Evolutionary conservation across 225 moss, liverwort and hornwort genomes (phyloP).

Genomic region (Physcomitrium patens): DNA sequence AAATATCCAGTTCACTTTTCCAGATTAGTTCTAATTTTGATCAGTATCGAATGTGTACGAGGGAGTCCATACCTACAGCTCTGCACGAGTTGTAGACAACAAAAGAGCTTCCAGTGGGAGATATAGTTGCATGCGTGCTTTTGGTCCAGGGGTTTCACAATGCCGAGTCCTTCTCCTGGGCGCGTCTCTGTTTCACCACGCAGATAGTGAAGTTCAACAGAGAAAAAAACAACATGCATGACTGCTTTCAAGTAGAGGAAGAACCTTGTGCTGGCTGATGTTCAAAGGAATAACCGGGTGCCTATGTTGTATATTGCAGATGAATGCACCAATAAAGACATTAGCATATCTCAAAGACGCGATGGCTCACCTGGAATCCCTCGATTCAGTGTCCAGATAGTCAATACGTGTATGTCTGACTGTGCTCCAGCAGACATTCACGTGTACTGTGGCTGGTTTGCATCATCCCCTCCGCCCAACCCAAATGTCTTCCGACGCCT

Average conservation of each 20-base stretch:
- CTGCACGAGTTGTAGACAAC: no score
- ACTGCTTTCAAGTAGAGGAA: slow-evolving; percentile 1
- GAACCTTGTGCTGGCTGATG: slow-evolving; percentile 12
- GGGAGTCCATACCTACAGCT: slow-evolving; percentile 3
- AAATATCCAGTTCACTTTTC: no score
- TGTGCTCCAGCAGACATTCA: slow-evolving; percentile 45
- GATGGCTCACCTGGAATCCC: slow-evolving; percentile 57
- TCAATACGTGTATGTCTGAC: slow-evolving; percentile 26
- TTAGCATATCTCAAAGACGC: slow-evolving; percentile 67
- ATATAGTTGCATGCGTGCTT: no score
- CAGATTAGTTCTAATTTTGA: no score
- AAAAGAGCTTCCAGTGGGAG: no score
- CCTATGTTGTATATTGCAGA: slow-evolving; percentile 59
- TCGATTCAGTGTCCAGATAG: slow-evolving; percentile 32
- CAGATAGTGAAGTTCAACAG: no score
- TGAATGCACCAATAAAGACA: slow-evolving; percentile 67
- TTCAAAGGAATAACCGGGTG: slow-evolving; percentile 36
- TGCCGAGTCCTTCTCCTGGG: no score
- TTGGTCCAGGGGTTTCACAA: no score
- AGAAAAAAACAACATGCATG: background rate
- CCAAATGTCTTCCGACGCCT: slow-evolving; percentile 27
- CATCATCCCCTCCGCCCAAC: slow-evolving; percentile 38
- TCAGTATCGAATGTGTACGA: slow-evolving; percentile 1
- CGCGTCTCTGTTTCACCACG: no score
- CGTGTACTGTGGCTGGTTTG: slow-evolving; percentile 41